Conservation (phyloP, 2,329 filamentous ascomycete species). For the Magnaporthales sp. region DNA sequence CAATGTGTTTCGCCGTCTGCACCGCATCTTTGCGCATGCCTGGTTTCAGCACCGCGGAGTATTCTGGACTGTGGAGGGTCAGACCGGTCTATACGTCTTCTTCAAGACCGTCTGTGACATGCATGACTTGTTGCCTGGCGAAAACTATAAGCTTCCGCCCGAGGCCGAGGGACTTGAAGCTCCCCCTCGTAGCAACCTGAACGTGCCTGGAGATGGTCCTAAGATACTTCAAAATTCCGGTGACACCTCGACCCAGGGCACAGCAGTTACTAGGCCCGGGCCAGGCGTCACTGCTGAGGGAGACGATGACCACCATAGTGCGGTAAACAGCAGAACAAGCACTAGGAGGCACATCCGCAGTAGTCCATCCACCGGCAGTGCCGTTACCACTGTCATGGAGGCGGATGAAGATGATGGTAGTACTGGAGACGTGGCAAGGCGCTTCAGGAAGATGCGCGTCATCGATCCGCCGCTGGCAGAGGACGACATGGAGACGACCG, state of each 20-base stretch:
- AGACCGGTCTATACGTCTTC: constrained; percentile 88
- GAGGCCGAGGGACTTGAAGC: constrained; percentile 80
- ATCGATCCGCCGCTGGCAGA: constrained; percentile 50
- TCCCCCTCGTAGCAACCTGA: constrained; percentile 6
- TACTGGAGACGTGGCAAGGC: constrained; percentile 17
- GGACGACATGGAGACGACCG: constrained; percentile 26
- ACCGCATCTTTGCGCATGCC: constrained; percentile 95
- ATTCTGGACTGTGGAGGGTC: constrained; percentile 87
- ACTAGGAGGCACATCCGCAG: constrained; percentile 75
- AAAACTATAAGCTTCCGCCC: constrained; percentile 91
- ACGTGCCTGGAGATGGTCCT: constrained; percentile 22
- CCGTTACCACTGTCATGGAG: constrained; percentile 75
- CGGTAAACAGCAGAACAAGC: constrained; percentile 51
- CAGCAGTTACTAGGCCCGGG: neutral
- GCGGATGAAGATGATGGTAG: constrained; percentile 66
- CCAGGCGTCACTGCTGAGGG: constrained; percentile 10
- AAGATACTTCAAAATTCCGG: constrained; percentile 13
- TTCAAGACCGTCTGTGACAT: constrained; percentile 96
- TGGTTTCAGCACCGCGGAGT: constrained; percentile 97
- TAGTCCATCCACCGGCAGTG: constrained; percentile 69
- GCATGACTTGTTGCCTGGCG: constrained; percentile 80
- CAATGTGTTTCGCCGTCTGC: constrained; percentile 89
- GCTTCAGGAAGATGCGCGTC: constrained; percentile 37
- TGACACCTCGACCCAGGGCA: constrained; percentile 10
- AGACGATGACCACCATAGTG: constrained; percentile 41